Conservation (phyloP, 2,329 filamentous ascomycete species). For the Venturia oleaginea region DNA sequence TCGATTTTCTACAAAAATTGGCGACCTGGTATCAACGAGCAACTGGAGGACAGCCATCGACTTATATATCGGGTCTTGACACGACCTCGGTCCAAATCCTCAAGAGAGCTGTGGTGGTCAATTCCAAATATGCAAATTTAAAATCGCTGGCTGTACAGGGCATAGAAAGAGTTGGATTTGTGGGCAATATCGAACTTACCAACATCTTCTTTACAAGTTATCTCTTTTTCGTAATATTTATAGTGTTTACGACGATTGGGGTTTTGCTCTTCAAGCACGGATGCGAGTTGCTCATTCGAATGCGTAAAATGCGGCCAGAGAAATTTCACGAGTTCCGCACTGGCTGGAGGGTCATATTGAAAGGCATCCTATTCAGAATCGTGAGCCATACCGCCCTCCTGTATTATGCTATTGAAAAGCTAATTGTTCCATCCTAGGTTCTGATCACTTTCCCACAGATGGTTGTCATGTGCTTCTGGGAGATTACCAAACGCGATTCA, state of each 20-base stretch:
- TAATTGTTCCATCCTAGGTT: conserved; percentile 26
- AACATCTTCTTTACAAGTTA: conserved; percentile 92
- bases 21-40: conserved; percentile 94
- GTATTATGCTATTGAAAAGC: neutral
- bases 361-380: conserved; percentile 87
- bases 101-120: conserved; percentile 43
- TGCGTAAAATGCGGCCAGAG: conserved; percentile 69
- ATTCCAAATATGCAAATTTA: conserved; percentile 6
- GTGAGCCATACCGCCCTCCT: conserved; percentile 18
- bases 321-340: conserved; percentile 91
- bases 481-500: conserved; percentile 79
- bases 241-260: conserved; percentile 61
- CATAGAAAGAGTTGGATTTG: conserved; percentile 83
- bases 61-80: conserved; percentile 63
- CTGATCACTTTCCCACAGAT: conserved; percentile 90
- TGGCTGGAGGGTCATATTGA: conserved; percentile 84
- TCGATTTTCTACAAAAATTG: conserved; percentile 75
- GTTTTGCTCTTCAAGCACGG: conserved; percentile 73
- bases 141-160: conserved; percentile 55
- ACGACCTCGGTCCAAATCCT: conserved; percentile 76
- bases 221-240: conserved; percentile 79
- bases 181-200: conserved; percentile 72
- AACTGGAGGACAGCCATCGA: conserved; percentile 77
- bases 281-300: conserved; percentile 66
- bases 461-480: conserved; percentile 84